Conservation (phyloP, 148 eudicot species). For the Spergularia bocconei region DNA sequence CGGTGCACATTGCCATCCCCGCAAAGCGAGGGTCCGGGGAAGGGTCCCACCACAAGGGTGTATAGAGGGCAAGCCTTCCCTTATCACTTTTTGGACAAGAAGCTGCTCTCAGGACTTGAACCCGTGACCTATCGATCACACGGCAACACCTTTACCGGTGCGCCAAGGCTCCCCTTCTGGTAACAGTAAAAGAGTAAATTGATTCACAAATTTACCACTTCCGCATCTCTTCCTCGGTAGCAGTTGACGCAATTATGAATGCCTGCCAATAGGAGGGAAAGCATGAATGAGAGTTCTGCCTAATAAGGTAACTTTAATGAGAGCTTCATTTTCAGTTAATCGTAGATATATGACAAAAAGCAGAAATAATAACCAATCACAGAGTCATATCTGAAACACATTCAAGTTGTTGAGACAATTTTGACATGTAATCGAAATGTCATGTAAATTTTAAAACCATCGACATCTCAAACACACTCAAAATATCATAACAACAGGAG, state of each 20-base stretch:
- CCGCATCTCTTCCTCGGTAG: conserved; percentile 84
- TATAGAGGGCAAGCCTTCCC: too few relatives aligned
- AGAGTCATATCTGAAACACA: neutral
- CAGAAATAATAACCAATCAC: too few relatives aligned
- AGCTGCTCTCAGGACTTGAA: too few relatives aligned
- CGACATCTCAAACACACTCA: neutral
- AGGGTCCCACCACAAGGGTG: too few relatives aligned
- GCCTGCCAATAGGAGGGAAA: conserved; percentile 49
- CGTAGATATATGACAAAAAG: too few relatives aligned
- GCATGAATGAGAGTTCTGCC: conserved; percentile 11
- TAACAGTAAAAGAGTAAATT: neutral
- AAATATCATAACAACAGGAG: neutral
- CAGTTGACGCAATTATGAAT: conserved; percentile 92
- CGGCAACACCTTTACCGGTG: too few relatives aligned
- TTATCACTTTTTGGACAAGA: too few relatives aligned
- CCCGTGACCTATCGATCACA: too few relatives aligned
- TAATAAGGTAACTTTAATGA: neutral
- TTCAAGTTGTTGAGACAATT: neutral
- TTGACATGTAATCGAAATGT: neutral
- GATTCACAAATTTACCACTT: conserved; percentile 55
- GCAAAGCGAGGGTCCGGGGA: too few relatives aligned
- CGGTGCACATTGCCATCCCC: too few relatives aligned
- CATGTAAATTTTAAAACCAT: neutral
- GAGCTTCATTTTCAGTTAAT: too few relatives aligned
- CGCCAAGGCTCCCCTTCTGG: too few relatives aligned